These are phyloP conservation scores for Exophiala lecanii-corni DNA, from an alignment of 2,329 filamentous ascomycete genomes.

Conservation along the genomic window DNA sequence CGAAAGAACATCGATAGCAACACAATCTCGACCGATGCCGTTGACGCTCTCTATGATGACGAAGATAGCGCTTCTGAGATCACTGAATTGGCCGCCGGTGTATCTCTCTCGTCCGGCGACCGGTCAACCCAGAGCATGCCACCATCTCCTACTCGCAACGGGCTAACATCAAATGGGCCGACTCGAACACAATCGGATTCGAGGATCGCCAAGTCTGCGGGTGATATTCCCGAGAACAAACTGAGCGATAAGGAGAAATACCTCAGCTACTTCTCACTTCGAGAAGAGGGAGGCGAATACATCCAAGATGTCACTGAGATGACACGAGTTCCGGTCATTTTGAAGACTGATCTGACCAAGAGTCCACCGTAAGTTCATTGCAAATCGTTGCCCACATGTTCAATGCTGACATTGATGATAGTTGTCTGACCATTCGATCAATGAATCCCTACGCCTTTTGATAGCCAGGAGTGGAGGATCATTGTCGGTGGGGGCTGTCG, in stretches of 20 bases:
- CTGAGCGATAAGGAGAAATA: slow-evolving; percentile 95
- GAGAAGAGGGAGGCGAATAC: slow-evolving; percentile 90
- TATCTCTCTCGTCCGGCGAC: slow-evolving; percentile 72
- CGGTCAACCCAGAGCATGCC: slow-evolving; percentile 94
- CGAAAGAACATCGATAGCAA: slow-evolving; percentile 92
- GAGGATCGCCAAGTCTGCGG: slow-evolving; percentile 66
- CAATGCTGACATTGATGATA: slow-evolving; percentile 30
- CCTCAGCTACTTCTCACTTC: slow-evolving; percentile 77
- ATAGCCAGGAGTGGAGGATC: slow-evolving; percentile 17
- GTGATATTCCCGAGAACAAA: slow-evolving; percentile 71
- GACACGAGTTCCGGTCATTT: slow-evolving; percentile 92
- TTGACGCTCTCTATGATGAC: slow-evolving; percentile 93
- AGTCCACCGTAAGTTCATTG: slow-evolving; percentile 85
- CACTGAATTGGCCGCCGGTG: slow-evolving; percentile 86
- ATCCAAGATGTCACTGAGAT: slow-evolving; percentile 99
- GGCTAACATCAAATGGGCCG: slow-evolving; percentile 62
- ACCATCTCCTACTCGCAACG: slow-evolving; percentile 76
- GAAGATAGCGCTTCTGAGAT: slow-evolving; percentile 83
- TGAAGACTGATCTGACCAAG: slow-evolving; percentile 98
- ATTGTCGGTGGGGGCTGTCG: too few relatives aligned
- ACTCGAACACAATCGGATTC: slow-evolving; percentile 91
- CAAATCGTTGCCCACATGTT: slow-evolving; percentile 3
- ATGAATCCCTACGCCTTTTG: slow-evolving; percentile 49
- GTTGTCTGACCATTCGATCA: slow-evolving; percentile 48
- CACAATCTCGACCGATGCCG: slow-evolving; percentile 87